Evolutionary conservation across 305 asterid species (phyloP).

Genomic region (Caryopteris hybrid): DNA sequence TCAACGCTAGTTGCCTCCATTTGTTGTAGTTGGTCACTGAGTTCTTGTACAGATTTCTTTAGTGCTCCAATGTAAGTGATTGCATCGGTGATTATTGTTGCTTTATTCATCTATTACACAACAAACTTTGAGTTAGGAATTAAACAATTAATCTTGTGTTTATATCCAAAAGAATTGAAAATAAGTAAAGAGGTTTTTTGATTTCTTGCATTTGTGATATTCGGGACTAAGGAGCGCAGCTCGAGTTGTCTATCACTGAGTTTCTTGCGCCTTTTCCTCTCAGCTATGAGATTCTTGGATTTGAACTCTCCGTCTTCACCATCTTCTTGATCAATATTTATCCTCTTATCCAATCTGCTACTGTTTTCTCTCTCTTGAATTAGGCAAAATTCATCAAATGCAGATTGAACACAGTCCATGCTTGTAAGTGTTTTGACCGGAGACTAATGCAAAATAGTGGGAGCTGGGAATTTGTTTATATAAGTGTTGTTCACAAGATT

Average conservation of each 20-base stretch:
- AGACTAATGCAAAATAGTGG: constrained; percentile 1
- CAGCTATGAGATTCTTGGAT: constrained; percentile 80
- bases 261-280: constrained; percentile 71
- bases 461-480: constrained; percentile 18
- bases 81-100: constrained; percentile 69
- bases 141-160: neutral
- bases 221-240: constrained; percentile 77
- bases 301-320: constrained; percentile 29
- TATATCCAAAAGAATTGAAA: neutral
- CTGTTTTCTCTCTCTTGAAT: constrained; percentile 12
- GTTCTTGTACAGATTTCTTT: constrained; percentile 41
- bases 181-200: neutral
- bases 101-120: constrained; percentile 61
- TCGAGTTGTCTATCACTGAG: constrained; percentile 59
- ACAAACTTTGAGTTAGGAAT: neutral
- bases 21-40: constrained; percentile 44
- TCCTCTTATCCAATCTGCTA: constrained; percentile 30
- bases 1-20: constrained; percentile 37
- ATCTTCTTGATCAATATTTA: constrained; percentile 9
- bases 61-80: constrained; percentile 63
- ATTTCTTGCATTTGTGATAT: constrained; percentile 68
- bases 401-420: constrained; percentile 19
- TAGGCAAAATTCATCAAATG: constrained; percentile 17
- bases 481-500: constrained; percentile 23
- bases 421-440: neutral